Percentiles rank a stretch among this genome's conserved stretches.
Conservation (phyloP, 495 filamentous ascomycete genomes). For the Daldinia vernicosa region DNA sequence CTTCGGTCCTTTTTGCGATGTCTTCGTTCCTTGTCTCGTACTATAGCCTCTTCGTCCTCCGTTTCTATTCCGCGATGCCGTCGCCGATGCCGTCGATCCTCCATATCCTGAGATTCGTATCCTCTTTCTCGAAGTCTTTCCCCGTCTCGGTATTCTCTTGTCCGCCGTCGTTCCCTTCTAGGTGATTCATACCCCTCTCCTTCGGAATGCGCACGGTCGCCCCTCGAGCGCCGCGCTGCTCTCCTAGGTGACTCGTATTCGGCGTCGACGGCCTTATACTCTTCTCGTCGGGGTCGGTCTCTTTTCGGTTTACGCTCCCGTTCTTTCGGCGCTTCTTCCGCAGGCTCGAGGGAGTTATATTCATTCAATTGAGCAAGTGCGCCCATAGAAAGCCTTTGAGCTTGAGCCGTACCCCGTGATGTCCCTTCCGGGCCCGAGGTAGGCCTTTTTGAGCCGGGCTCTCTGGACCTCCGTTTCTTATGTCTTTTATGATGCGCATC, state of each 20-base stretch:
- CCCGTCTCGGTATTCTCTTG: constrained; percentile 41
- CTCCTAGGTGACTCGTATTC: constrained; percentile 40
- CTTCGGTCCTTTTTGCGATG: constrained; percentile 60
- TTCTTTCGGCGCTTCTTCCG: constrained; percentile 37
- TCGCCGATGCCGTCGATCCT: constrained; percentile 44
- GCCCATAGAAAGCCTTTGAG: constrained; percentile 59
- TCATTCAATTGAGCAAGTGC: constrained; percentile 69
- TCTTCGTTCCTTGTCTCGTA: constrained; percentile 43
- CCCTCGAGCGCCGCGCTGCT: constrained; percentile 39
- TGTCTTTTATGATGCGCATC: constrained; percentile 42
- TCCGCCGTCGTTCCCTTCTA: constrained; percentile 45
- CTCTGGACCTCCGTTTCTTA: constrained; percentile 42
- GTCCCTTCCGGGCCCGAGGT: constrained; percentile 33
- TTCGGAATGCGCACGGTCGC: background rate
- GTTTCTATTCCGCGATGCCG: constrained; percentile 40
- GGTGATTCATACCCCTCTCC: constrained; percentile 39
- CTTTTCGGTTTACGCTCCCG: constrained; percentile 36
- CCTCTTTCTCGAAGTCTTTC: constrained; percentile 45
- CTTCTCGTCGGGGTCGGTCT: constrained; percentile 31
- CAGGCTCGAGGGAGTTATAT: constrained; percentile 56
- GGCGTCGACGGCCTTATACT: constrained; percentile 33
- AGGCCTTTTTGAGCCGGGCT: constrained; percentile 33
- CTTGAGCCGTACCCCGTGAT: constrained; percentile 33
- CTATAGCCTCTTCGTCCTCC: constrained; percentile 36
- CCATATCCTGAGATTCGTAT: constrained; percentile 43